Evolutionary conservation across 805 yeast genomes (phyloP).

Genomic region (Candida anglica): DNA sequence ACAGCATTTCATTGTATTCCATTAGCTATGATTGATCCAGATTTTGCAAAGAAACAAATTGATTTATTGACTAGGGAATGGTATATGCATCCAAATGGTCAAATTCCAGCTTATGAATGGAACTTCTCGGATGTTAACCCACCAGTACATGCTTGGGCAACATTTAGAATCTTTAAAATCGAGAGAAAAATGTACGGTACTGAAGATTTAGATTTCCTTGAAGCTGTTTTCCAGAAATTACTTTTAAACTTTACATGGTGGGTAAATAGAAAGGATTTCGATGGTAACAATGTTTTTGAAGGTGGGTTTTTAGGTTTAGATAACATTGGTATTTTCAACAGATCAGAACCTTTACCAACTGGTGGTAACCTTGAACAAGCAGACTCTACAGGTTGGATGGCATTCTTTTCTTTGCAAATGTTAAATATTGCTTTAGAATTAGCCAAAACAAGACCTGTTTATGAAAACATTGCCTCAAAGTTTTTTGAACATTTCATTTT

Average conservation of each 20-base stretch:
- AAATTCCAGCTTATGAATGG: slow-evolving; percentile 96
- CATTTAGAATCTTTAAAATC: slow-evolving; percentile 80
- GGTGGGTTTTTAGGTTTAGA: slow-evolving; percentile 94
- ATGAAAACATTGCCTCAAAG: slow-evolving; percentile 91
- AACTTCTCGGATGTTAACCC: slow-evolving; percentile 94
- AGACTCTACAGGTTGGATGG: slow-evolving; percentile 98
- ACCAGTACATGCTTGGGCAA: slow-evolving; percentile 96
- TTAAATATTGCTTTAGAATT: slow-evolving; percentile 87
- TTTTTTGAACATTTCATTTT: slow-evolving; percentile 89
- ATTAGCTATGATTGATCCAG: slow-evolving; percentile 89
- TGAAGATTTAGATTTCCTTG: slow-evolving; percentile 78
- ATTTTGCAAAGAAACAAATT: slow-evolving; percentile 83
- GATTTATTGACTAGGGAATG: slow-evolving; percentile 87
- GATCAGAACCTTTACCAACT: slow-evolving; percentile 90
- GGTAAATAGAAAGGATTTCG: slow-evolving; percentile 87
- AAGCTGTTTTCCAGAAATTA: slow-evolving; percentile 88
- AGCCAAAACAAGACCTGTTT: slow-evolving; percentile 79
- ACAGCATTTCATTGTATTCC: slow-evolving; percentile 94
- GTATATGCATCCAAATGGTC: slow-evolving; percentile 99
- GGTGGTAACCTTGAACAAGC: slow-evolving; percentile 91
- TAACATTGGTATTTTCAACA: slow-evolving; percentile 87
- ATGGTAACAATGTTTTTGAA: slow-evolving; percentile 86
- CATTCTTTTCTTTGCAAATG: slow-evolving; percentile 86
- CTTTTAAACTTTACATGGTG: slow-evolving; percentile 93
- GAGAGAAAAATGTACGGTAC: slow-evolving; percentile 82